Conservation (phyloP, 805 yeast genomes). For the Candida maris region DNA sequence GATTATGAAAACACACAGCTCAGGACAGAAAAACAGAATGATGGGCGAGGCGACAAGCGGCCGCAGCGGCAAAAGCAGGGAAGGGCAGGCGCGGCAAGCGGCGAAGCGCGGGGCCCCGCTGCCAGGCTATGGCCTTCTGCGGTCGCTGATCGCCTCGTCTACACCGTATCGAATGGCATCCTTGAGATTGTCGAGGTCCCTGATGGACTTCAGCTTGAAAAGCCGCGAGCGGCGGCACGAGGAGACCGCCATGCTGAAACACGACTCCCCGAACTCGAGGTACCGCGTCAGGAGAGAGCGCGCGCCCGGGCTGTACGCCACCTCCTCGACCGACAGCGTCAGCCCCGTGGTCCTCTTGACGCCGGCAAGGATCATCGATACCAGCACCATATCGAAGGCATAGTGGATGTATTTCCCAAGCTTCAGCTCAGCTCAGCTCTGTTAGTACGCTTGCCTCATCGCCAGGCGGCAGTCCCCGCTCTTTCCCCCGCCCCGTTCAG, state of each 20-base stretch:
- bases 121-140: too few relatives aligned
- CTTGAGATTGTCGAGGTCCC: slow-evolving; percentile 26
- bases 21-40: too few relatives aligned
- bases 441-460: too few relatives aligned
- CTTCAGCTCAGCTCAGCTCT: slow-evolving; percentile 29
- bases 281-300: slow-evolving; percentile 43
- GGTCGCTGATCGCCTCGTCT: slow-evolving; percentile 24
- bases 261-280: slow-evolving; percentile 56
- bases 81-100: too few relatives aligned
- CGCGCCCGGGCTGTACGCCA: slow-evolving; percentile 46
- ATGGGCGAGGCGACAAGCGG: too few relatives aligned
- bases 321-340: slow-evolving; percentile 23
- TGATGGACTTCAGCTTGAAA: slow-evolving; percentile 40
- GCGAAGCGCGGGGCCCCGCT: too few relatives aligned
- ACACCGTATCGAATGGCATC: slow-evolving; percentile 29
- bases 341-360: slow-evolving; percentile 80
- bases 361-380: slow-evolving; percentile 83
- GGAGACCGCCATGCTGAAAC: slow-evolving; percentile 48
- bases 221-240: slow-evolving; percentile 45
- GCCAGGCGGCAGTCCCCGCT: too few relatives aligned
- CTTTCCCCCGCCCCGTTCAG: too few relatives aligned
- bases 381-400: slow-evolving; percentile 70
- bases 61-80: too few relatives aligned
- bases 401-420: slow-evolving; percentile 66
- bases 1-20: too few relatives aligned